These are phyloP conservation scores for Tuber brumale DNA, from an alignment of 495 filamentous ascomycete species.

Conservation along the genomic window DNA sequence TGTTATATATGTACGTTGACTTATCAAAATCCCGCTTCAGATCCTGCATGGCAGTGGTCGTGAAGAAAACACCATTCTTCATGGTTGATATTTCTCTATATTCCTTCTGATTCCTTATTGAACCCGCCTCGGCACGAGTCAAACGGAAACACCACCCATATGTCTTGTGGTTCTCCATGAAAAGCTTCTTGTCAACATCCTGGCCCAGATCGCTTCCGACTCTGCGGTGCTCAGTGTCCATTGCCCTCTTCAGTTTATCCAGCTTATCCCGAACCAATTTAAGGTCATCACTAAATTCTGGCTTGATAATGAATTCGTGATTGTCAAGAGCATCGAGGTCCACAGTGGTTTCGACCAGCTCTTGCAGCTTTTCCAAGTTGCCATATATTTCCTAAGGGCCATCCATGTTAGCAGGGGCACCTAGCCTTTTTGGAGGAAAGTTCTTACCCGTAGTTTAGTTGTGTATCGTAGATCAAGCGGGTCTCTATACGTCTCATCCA, in stretches of 20 bases:
- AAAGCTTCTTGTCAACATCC: conserved; percentile 95
- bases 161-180: conserved; percentile 89
- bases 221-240: conserved; percentile 72
- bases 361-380: conserved; percentile 76
- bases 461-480: conserved; percentile 85
- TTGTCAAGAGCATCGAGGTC: conserved; percentile 92
- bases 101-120: conserved; percentile 80
- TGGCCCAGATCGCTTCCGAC: conserved; percentile 77
- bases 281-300: conserved; percentile 89
- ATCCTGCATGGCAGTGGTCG: conserved; percentile 72
- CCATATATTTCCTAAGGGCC: conserved; percentile 57
- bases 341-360: conserved; percentile 98
- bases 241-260: conserved; percentile 73
- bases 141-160: conserved; percentile 97
- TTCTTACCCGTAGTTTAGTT: conserved; percentile 56
- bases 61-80: conserved; percentile 99
- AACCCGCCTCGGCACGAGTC: conserved; percentile 82
- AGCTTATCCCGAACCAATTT: conserved; percentile 83
- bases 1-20: conserved; percentile 89
- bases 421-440: not conserved
- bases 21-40: conserved; percentile 89
- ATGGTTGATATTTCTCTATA: conserved; percentile 97
- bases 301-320: conserved; percentile 98
- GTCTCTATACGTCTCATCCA: conserved; percentile 89
- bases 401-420: conserved; percentile 10